Percentiles rank a stretch among this genome's conserved stretches.
Evolutionary conservation across 2,329 filamentous ascomycete species (phyloP).

Genomic region (Xenoacremonium recifei): DNA sequence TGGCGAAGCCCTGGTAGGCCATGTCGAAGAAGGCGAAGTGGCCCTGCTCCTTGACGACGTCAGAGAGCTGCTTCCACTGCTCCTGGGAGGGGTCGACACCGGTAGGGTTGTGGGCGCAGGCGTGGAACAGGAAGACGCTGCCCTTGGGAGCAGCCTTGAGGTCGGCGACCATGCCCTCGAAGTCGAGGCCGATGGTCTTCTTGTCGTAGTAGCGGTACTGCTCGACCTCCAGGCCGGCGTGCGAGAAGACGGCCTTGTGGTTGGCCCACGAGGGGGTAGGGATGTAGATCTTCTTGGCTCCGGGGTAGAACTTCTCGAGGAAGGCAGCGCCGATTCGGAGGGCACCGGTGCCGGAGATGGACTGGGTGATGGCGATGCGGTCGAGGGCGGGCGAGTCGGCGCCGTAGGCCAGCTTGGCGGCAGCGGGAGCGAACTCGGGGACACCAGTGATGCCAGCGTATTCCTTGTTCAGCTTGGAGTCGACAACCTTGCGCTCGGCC

Average conservation of each 20-base stretch:
- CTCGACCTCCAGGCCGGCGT: conserved; percentile 85
- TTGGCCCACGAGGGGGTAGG: conserved; percentile 97
- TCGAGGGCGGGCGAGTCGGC: conserved; percentile 72
- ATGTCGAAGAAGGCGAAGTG: conserved; percentile 99
- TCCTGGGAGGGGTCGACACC: conserved; percentile 89
- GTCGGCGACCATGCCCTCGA: conserved; percentile 87
- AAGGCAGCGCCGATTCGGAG: conserved; percentile 94
- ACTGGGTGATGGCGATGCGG: conserved; percentile 89
- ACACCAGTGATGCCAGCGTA: conserved; percentile 98
- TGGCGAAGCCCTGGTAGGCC: conserved; percentile 98
- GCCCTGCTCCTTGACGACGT: conserved; percentile 77
- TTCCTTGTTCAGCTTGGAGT: conserved; percentile 85
- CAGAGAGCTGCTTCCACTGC: conserved; percentile 90
- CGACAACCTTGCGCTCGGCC: conserved; percentile 84
- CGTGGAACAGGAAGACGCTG: conserved; percentile 91
- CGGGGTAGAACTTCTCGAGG: conserved; percentile 86
- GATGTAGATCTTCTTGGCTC: conserved; percentile 94
- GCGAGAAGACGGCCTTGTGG: conserved; percentile 94
- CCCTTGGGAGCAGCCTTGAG: conserved; percentile 84
- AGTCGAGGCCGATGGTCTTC: conserved; percentile 96
- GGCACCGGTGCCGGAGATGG: conserved; percentile 96
- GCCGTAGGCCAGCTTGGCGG: conserved; percentile 88
- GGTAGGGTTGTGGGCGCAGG: conserved; percentile 97
- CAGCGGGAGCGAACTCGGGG: conserved; percentile 88
- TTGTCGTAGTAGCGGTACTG: conserved; percentile 99